Conservation (phyloP, 2,329 filamentous ascomycete genomes). For the Talaromyces sp. region DNA sequence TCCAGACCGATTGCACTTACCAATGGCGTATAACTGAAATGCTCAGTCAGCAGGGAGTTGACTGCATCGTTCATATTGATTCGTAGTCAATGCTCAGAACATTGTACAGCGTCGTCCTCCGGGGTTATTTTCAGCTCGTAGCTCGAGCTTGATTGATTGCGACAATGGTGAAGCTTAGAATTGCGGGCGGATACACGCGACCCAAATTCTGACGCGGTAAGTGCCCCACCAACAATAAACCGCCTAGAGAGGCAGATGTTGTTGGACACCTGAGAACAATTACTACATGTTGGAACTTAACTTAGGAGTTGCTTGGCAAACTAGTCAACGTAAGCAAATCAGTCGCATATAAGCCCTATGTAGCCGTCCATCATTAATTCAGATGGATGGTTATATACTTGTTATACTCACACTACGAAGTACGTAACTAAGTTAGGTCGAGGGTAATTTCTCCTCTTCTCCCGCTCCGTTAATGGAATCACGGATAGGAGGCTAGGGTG, state of each 20-base stretch:
- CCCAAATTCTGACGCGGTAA: background rate
- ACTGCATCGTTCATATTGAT: conserved; percentile 43
- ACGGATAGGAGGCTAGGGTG: no score
- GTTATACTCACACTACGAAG: no score
- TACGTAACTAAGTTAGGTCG: no score
- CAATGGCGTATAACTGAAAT: conserved; percentile 89
- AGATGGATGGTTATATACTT: no score
- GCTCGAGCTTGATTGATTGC: background rate
- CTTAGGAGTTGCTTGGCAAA: no score
- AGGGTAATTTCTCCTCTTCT: no score
- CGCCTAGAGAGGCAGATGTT: background rate
- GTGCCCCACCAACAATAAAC: conserved; percentile 7
- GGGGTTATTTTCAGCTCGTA: background rate
- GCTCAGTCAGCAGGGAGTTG: conserved; percentile 77
- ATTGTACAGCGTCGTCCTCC: background rate
- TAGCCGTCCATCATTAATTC: no score
- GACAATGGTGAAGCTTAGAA: background rate
- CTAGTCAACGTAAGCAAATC: no score
- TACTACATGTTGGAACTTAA: no score
- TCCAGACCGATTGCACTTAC: conserved; percentile 51
- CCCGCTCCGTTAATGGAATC: no score
- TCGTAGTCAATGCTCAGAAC: background rate
- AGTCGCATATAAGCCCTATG: no score
- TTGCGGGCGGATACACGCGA: background rate
- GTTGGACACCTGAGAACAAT: no score